Percentiles rank a stretch among this genome's conserved stretches.
Evolutionary conservation across 345 rosid species (phyloP).

Genomic region (Moricandia moricandioides): DNA sequence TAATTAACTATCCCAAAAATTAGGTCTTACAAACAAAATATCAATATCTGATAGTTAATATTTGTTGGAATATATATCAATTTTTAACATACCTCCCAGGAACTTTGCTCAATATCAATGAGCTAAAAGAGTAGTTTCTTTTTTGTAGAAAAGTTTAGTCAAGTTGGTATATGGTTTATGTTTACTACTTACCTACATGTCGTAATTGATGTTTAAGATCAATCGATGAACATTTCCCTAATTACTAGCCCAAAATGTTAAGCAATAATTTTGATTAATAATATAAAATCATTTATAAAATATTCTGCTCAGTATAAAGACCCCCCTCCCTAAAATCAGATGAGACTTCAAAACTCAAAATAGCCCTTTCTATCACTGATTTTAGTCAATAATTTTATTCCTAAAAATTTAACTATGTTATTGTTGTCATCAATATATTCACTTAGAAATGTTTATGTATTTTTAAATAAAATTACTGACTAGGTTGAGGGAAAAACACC

Average conservation of each 20-base stretch:
- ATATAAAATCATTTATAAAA: neutral
- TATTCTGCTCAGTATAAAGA: neutral
- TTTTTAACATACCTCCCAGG: too few species aligned
- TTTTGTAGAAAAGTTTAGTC: neutral
- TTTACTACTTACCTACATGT: neutral
- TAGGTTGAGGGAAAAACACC: neutral
- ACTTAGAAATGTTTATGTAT: neutral
- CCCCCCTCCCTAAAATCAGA: neutral
- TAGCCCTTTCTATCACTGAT: neutral
- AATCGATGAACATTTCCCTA: neutral
- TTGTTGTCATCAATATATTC: neutral
- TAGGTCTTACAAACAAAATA: neutral
- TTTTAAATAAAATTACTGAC: neutral
- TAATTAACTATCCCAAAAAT: neutral
- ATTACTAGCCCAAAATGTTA: neutral
- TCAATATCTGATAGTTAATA: neutral
- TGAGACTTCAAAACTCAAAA: neutral
- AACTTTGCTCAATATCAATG: too few species aligned
- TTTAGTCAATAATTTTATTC: neutral
- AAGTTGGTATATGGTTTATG: neutral
- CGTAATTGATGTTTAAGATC: neutral
- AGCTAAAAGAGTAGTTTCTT: neutral
- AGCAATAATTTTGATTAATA: neutral
- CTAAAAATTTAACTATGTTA: neutral
- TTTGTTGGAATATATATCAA: neutral